Percentiles rank a stretch among this genome's conserved stretches.
phyloP scores from a whole-genome alignment of 192 early-diverging fungal species.

The Mortierella hygrophila region DNA sequence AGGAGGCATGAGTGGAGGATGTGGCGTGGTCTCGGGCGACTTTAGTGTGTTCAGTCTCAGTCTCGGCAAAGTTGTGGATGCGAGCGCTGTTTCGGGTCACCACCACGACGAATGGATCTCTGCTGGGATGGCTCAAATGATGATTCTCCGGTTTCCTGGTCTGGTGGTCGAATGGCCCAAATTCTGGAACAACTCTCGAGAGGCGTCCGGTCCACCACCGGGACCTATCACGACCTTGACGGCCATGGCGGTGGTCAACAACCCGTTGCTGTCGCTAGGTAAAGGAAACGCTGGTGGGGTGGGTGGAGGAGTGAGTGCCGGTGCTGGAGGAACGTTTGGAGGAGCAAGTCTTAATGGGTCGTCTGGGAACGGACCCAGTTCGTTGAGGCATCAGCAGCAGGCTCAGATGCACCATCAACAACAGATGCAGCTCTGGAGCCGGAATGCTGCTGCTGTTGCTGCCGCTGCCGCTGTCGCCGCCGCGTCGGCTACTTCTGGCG shows the following conservation, averaged over 20 bases:
- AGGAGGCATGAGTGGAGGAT: not conserved
- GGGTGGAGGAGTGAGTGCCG: constrained; percentile 35
- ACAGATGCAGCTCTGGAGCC: constrained; percentile 53
- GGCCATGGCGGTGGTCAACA: constrained; percentile 46
- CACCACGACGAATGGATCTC: constrained; percentile 54
- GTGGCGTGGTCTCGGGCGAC: constrained; percentile 17
- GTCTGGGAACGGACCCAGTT: constrained; percentile 40
- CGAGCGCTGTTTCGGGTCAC: constrained; percentile 24
- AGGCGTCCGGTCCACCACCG: constrained; percentile 39
- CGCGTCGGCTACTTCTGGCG: not conserved
- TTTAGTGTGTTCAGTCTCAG: constrained; percentile 51
- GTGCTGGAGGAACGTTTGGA: constrained; percentile 48
- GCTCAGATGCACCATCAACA: constrained; percentile 57
- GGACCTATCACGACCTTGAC: constrained; percentile 45
- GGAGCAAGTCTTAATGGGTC: constrained; percentile 36
- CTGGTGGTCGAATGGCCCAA: constrained; percentile 51
- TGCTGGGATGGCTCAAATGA: constrained; percentile 54
- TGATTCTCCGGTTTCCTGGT: constrained; percentile 55
- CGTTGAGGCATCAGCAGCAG: constrained; percentile 50
- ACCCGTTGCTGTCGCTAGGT: constrained; percentile 29
- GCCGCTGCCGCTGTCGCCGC: not conserved
- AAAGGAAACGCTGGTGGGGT: constrained; percentile 45
- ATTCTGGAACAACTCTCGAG: constrained; percentile 53
- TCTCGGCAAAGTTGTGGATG: constrained; percentile 38
- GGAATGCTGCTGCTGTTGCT: constrained; percentile 32